Conservation (phyloP, 495 filamentous ascomycete genomes). For the Penicillium salamii region DNA sequence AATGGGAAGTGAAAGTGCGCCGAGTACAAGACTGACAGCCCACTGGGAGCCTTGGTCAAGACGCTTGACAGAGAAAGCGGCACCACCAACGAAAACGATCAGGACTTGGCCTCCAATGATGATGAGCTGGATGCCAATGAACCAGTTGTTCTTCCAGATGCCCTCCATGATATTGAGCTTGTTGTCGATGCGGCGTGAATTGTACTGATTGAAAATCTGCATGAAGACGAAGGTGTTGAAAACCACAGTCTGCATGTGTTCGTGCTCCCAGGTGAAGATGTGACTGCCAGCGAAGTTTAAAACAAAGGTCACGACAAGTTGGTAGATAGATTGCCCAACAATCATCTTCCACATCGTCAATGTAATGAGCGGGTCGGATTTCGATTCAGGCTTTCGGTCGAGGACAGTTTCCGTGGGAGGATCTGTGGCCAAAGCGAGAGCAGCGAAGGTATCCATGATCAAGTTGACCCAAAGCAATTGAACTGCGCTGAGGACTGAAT, state of each 20-base stretch:
- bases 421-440: conserved; percentile 88
- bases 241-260: conserved; percentile 61
- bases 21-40: conserved; percentile 71
- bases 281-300: conserved; percentile 68
- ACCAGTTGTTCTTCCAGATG: conserved; percentile 74
- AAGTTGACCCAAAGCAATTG: conserved; percentile 91
- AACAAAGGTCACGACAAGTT: conserved; percentile 74
- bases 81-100: conserved; percentile 75
- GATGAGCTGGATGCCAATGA: conserved; percentile 74
- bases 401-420: conserved; percentile 68
- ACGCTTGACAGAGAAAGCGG: conserved; percentile 61
- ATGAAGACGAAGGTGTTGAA: conserved; percentile 96
- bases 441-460: conserved; percentile 95
- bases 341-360: conserved; percentile 95
- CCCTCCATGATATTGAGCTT: conserved; percentile 88
- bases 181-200: conserved; percentile 82
- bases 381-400: conserved; percentile 71
- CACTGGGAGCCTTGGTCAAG: conserved; percentile 64
- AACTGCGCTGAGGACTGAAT: conserved; percentile 77
- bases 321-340: conserved; percentile 78
- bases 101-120: conserved; percentile 80
- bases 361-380: conserved; percentile 73
- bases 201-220: conserved; percentile 88
- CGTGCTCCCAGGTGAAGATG: conserved; percentile 57
- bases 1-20: conserved; percentile 66